Conservation (phyloP, 1,284 basidiomycete species). For the Boletus hoseneyae region DNA sequence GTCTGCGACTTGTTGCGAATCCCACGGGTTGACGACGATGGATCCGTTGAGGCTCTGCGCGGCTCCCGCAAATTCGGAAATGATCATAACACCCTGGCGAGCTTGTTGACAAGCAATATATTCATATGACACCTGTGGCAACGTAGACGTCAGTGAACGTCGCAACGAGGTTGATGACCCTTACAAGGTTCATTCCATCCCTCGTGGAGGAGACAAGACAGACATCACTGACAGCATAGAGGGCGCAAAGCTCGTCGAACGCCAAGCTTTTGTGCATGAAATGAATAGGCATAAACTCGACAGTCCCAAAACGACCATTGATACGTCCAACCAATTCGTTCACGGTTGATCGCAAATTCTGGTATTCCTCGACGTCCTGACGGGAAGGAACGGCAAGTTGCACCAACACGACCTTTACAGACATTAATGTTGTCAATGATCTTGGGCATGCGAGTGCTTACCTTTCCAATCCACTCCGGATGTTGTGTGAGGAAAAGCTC, state of each 20-base stretch:
- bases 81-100: slow-evolving; percentile 93
- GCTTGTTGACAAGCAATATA: slow-evolving; percentile 96
- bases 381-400: slow-evolving; percentile 97
- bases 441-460: slow-evolving; percentile 21
- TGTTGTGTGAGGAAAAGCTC: slow-evolving; percentile 97
- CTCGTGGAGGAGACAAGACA: slow-evolving; percentile 94
- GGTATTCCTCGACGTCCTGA: slow-evolving; percentile 99
- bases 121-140: slow-evolving; percentile 90
- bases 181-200: slow-evolving; percentile 97
- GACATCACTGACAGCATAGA: slow-evolving; percentile 96
- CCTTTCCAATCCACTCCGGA: slow-evolving; percentile 99
- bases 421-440: slow-evolving; percentile 1
- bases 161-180: slow-evolving; percentile 4
- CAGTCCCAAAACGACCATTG: slow-evolving; percentile 97
- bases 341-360: slow-evolving; percentile 93
- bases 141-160: slow-evolving; percentile 14
- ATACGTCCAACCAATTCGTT: slow-evolving; percentile 98
- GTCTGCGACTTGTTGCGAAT: slow-evolving; percentile 92
- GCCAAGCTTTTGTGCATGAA: slow-evolving; percentile 95
- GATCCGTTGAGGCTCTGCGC: slow-evolving; percentile 94
- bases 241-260: slow-evolving; percentile 94
- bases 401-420: slow-evolving; percentile 81
- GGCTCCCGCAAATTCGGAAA: slow-evolving; percentile 97
- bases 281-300: slow-evolving; percentile 99
- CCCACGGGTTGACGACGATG: slow-evolving; percentile 95